These are phyloP conservation scores for Pseudocercospora macadamiae DNA, from an alignment of 2,329 filamentous ascomycete genomes.

Conservation along the genomic window DNA sequence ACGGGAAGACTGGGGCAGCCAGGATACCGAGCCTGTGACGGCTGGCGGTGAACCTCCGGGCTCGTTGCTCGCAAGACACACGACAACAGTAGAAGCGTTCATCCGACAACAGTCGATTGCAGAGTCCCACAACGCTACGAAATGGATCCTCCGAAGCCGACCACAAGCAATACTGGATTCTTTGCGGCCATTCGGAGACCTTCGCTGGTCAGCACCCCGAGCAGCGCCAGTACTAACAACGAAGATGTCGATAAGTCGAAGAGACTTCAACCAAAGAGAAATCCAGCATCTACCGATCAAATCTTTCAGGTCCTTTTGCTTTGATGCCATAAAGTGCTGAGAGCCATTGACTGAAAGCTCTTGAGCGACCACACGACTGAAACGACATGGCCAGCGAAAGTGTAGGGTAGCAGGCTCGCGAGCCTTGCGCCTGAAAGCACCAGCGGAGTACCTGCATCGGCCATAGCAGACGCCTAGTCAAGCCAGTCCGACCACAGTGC, in stretches of 20 bases:
- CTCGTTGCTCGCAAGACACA: neutral
- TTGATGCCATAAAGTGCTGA: neutral
- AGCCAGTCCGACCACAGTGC: too few species aligned
- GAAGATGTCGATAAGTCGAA: neutral
- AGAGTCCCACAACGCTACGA: too few species aligned
- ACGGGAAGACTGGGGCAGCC: neutral
- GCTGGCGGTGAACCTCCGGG: neutral
- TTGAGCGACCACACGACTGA: too few species aligned
- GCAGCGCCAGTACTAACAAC: neutral
- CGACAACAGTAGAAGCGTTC: too few species aligned
- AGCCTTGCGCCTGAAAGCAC: neutral
- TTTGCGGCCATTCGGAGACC: conserved; percentile 1
- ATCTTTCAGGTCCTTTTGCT: conserved; percentile 1
- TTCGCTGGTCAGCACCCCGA: neutral
- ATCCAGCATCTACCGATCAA: neutral
- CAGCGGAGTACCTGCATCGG: too few species aligned
- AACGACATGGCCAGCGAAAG: too few species aligned
- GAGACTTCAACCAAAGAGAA: neutral
- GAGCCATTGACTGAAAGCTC: too few species aligned
- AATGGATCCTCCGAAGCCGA: neutral
- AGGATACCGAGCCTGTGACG: neutral
- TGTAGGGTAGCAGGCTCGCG: neutral
- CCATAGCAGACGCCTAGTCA: too few species aligned
- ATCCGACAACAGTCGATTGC: too few species aligned
- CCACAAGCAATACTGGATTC: neutral